Percentiles rank a stretch among this genome's conserved stretches.
These are phyloP conservation scores for Aspergillus transmontanensis DNA, from an alignment of 2,329 filamentous ascomycete genomes.

Conservation along the genomic window DNA sequence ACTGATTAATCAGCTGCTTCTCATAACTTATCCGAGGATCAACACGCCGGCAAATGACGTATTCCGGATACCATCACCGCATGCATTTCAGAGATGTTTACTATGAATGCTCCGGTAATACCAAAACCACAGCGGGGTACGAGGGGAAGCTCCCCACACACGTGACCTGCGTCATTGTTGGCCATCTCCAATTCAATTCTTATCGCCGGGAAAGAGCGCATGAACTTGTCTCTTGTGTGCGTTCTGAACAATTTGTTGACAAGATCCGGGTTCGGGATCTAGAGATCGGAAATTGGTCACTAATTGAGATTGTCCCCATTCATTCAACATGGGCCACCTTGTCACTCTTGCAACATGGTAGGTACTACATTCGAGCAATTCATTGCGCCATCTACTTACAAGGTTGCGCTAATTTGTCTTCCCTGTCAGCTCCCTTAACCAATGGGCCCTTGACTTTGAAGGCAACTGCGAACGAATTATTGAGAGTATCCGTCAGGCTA, in stretches of 20 bases:
- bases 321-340: constrained; percentile 41
- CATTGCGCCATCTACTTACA: background rate
- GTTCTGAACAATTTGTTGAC: background rate
- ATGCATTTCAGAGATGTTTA: background rate
- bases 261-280: background rate
- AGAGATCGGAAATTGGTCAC: background rate
- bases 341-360: constrained; percentile 49
- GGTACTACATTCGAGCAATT: constrained; percentile 4
- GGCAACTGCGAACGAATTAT: constrained; percentile 67
- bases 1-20: constrained; percentile 15
- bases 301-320: background rate
- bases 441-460: constrained; percentile 62
- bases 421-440: constrained; percentile 40
- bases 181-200: constrained; percentile 17
- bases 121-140: constrained; percentile 19
- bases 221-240: background rate
- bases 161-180: constrained; percentile 26
- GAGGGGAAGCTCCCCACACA: constrained; percentile 28
- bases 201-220: background rate
- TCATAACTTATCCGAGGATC: constrained; percentile 6
- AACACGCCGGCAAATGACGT: constrained; percentile 2
- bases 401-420: constrained; percentile 14
- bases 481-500: constrained; percentile 63
- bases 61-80: constrained; percentile 9
- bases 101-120: constrained; percentile 9